phyloP scores from a whole-genome alignment of 768 basidiomycete genomes.

The Psilocybe azurescens region DNA sequence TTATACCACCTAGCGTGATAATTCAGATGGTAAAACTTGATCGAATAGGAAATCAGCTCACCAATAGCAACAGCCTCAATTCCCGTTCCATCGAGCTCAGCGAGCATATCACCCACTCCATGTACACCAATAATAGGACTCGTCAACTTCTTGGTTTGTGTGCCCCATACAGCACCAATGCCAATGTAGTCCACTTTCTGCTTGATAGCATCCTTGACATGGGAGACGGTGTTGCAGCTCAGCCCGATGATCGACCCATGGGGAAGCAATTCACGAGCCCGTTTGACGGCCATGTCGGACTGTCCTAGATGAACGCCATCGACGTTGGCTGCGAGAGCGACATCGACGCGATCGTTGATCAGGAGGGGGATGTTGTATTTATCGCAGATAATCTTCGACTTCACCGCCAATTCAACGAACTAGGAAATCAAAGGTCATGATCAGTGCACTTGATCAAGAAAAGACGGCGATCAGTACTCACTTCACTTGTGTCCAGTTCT shows the following conservation, averaged over 20 bases:
- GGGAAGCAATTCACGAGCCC: constrained; percentile 74
- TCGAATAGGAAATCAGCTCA: constrained; percentile 35
- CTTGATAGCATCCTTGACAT: constrained; percentile 65
- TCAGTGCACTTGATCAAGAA: background rate
- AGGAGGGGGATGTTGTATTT: constrained; percentile 82
- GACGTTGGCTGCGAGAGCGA: constrained; percentile 78
- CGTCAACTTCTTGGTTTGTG: constrained; percentile 77
- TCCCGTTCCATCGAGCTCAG: constrained; percentile 62
- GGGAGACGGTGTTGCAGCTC: constrained; percentile 71
- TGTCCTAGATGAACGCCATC: constrained; percentile 92
- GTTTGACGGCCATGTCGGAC: constrained; percentile 75
- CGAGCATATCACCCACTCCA: constrained; percentile 71
- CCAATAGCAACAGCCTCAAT: constrained; percentile 88
- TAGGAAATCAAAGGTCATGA: constrained; percentile 30
- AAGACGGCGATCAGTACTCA: constrained; percentile 36
- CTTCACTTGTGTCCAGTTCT: constrained; percentile 78
- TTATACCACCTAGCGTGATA: constrained; percentile 76
- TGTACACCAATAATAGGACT: constrained; percentile 72
- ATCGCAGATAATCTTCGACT: constrained; percentile 74
- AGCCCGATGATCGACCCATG: constrained; percentile 77
- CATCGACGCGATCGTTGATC: constrained; percentile 89
- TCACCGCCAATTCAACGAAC: constrained; percentile 78
- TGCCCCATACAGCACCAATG: constrained; percentile 84
- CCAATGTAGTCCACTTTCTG: constrained; percentile 86
- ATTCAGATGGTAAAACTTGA: background rate